Evolutionary conservation across 345 rosid genomes (phyloP), one percentile per base, ranked within the genome.

Genomic region (Carallia brachiata): DNA sequence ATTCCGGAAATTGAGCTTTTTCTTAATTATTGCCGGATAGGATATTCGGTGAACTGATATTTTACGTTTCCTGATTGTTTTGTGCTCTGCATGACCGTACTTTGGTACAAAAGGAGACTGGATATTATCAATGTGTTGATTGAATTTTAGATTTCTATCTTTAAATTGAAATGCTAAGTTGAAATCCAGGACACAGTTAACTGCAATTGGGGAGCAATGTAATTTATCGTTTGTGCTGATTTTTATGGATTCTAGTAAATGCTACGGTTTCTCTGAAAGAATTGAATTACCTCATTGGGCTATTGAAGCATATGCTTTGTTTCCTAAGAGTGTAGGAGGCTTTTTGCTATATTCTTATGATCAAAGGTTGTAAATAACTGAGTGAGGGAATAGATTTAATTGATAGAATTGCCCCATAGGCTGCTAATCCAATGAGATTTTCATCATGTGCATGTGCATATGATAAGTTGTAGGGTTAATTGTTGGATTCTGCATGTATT

Each of bases 161-260:
- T 44, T 12, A 44, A 3, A 44, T 12, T 44, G 50, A 44, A 12
- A 1, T 44, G 2, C 59, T 18, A 58, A 63, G 64, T 19, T 34
- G 63, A 70, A 59, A 27, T 44, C 13, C 50, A 44, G 3, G 50
- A 3, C 50, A 40, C 2, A 12, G 12, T 4, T 4, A 44, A 44
- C 12, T 13, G 50, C 36, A 70, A 60, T 44, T 76, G 53, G 31
- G 8, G 12, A 37, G 48, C 64, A 70, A 67, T 69, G 75, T 36
- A 70, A 17, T 62, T 52, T 31, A 57, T 58, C 55, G 66, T 66
- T 4, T 1, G 18, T 36, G 57, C 18, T 68, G 57, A 2, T 59
- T 37, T 56, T 66, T 16, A 36, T 44, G 68, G 47, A 36, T 63
- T 19, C 54, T 52, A 57, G 30, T 52, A 56, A 32, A 57, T 44